phyloP scores from a whole-genome alignment of 805 yeast genomes.

The Candida pseudoglaebosa region DNA sequence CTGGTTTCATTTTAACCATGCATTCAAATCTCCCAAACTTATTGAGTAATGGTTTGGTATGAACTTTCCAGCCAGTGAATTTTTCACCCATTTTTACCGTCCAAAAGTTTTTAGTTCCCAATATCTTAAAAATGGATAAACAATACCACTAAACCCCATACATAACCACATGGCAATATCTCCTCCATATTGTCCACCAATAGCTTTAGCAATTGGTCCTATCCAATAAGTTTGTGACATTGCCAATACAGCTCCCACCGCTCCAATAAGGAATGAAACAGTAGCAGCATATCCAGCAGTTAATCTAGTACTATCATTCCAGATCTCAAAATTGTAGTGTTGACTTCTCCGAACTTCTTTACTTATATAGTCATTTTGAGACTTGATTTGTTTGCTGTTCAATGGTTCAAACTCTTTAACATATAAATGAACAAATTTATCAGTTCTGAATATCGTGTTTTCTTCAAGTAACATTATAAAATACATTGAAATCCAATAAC shows the following conservation, averaged over 20 bases:
- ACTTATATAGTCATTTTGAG: slow-evolving; percentile 15
- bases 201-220: slow-evolving; percentile 64
- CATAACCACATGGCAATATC: slow-evolving; percentile 81
- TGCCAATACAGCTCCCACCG: slow-evolving; percentile 79
- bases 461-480: slow-evolving; percentile 69
- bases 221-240: slow-evolving; percentile 84
- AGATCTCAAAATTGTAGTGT: slow-evolving; percentile 67
- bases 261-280: slow-evolving; percentile 61
- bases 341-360: slow-evolving; percentile 34
- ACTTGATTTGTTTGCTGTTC: not conserved
- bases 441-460: slow-evolving; percentile 63
- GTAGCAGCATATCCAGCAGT: slow-evolving; percentile 74
- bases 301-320: slow-evolving; percentile 60
- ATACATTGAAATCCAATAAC: slow-evolving; percentile 86
- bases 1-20: too few relatives aligned
- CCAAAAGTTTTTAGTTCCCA: slow-evolving; percentile 54
- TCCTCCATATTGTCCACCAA: slow-evolving; percentile 65
- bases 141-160: slow-evolving; percentile 63
- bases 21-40: too few relatives aligned
- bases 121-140: slow-evolving; percentile 64
- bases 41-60: too few relatives aligned
- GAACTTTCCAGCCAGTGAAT: too few relatives aligned
- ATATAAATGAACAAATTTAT: slow-evolving; percentile 29
- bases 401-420: slow-evolving; percentile 23
- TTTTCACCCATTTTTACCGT: too few relatives aligned